phyloP scores from a whole-genome alignment of 208 protist genomes.

The Crithidia sp. region DNA sequence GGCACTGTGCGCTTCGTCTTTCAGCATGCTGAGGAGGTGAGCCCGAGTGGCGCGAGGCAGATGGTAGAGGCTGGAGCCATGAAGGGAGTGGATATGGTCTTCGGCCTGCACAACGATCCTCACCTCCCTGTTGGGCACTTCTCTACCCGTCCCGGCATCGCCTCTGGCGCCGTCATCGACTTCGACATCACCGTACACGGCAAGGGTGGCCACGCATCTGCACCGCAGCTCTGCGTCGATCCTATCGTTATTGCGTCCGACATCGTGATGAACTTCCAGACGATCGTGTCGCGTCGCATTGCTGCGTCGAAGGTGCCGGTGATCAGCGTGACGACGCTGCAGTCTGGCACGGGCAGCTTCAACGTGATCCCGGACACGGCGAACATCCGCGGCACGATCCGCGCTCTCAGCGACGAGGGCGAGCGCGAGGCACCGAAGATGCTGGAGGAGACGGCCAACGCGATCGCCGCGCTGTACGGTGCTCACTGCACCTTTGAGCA shows the following conservation, averaged over 20 bases:
- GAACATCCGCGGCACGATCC: slow-evolving; percentile 57
- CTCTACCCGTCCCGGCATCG: slow-evolving; percentile 31
- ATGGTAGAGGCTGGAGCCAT: slow-evolving; percentile 53
- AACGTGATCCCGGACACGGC: slow-evolving; percentile 72
- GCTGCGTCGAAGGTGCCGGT: slow-evolving; percentile 52
- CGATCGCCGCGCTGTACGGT: slow-evolving; percentile 51
- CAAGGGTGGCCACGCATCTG: slow-evolving; percentile 60
- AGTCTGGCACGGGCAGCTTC: slow-evolving; percentile 55
- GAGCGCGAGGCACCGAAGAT: slow-evolving; percentile 40
- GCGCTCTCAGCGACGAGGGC: slow-evolving; percentile 48
- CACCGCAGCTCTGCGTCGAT: slow-evolving; percentile 62
- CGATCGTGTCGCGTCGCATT: slow-evolving; percentile 62
- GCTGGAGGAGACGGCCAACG: slow-evolving; percentile 55
- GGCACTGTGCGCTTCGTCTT: slow-evolving; percentile 79
- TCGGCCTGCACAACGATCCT: slow-evolving; percentile 54
- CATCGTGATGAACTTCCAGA: slow-evolving; percentile 58
- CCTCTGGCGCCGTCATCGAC: slow-evolving; percentile 57
- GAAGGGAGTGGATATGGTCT: slow-evolving; percentile 61
- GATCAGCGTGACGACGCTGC: slow-evolving; percentile 58
- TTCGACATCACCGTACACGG: slow-evolving; percentile 68
- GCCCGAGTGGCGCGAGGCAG: slow-evolving; percentile 52
- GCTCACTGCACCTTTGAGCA: slow-evolving; percentile 26
- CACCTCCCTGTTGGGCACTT: slow-evolving; percentile 15
- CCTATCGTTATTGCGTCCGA: slow-evolving; percentile 64
- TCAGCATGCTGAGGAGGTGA: slow-evolving; percentile 70